Evolutionary conservation across 1,284 basidiomycete genomes (phyloP), one percentile per base, ranked within the genome.

Genomic region (Coniferiporia sulphurascens): DNA sequence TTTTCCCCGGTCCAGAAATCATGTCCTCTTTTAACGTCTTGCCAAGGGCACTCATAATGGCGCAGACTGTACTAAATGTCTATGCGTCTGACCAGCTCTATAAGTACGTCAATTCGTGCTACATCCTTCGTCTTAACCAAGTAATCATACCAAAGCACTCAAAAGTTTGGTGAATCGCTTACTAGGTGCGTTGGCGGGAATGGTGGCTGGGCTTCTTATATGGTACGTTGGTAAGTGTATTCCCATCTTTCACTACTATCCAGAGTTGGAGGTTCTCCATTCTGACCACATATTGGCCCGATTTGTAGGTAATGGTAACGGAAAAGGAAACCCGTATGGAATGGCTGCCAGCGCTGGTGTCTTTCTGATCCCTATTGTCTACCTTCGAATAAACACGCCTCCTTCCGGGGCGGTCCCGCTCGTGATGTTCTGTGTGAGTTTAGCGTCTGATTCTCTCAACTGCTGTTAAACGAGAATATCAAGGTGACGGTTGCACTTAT

Each of bases 1-100:
- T 13, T 27, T 27, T 27, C 3, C 15, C 53, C 60, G n/a, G 46
- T 19, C 21, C 41, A 17, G 10, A 9, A 17, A 52, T 36, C 10
- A 38, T 38, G 38, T 19, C 10, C 15, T 15, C 10, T 17, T 52
- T 19, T 17, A 21, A 4, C 12, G 13, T 38, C n/a, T 12, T 15
- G 51, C 2, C 7, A 49, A 77, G 85, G 85, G 84, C 83, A 2
- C 69, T 86, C 56, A 85, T 86, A 67, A 87, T 86, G 83, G 77
- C 82, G 0, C 85, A 87, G 65, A 84, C 82, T 0, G 84, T 82
- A 1, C 64, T 88, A 53, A 84, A 81, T 45, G 76, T 86, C 12
- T 84, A 80, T 60, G 77, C 80, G 0, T 83, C 83, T 9, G 84
- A 87, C 65, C 85, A 87, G 66, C 76, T 87, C 13, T 76, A 72